Conservation (phyloP, 495 filamentous ascomycete species). For the Penicillium subrubescens region DNA sequence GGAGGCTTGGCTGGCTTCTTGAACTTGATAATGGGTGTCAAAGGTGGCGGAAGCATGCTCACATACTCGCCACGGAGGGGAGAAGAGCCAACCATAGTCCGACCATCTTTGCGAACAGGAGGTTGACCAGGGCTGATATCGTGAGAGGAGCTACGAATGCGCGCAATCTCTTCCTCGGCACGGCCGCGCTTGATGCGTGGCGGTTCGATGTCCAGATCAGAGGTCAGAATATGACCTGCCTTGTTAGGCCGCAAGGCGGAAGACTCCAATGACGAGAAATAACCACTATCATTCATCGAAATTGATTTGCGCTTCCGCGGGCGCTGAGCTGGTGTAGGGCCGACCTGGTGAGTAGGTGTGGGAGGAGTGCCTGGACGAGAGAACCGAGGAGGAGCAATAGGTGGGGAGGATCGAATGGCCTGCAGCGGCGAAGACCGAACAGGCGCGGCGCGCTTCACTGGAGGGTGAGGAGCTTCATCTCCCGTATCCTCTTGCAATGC, state of each 20-base stretch:
- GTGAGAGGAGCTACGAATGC: conserved; percentile 88
- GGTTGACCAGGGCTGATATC: conserved; percentile 80
- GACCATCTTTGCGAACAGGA: conserved; percentile 43
- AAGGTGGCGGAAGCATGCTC: conserved; percentile 70
- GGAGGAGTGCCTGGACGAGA: conserved; percentile 75
- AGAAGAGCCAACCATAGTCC: conserved; percentile 57
- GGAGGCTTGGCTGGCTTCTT: conserved; percentile 80
- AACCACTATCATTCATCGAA: conserved; percentile 90
- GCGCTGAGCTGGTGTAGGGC: conserved; percentile 54
- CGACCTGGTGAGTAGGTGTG: conserved; percentile 55
- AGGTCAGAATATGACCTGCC: conserved; percentile 61
- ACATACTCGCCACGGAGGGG: conserved; percentile 57
- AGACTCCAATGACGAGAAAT: conserved; percentile 96
- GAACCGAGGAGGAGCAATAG: conserved; percentile 65
- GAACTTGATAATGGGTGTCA: conserved; percentile 87
- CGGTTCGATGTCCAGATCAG: conserved; percentile 70
- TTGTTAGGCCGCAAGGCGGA: conserved; percentile 77
- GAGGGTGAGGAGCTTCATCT: conserved; percentile 44
- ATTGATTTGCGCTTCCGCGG: conserved; percentile 72
- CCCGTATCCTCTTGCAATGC: conserved; percentile 65
- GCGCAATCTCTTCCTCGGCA: conserved; percentile 93
- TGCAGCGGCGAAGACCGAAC: conserved; percentile 63
- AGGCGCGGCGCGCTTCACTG: conserved; percentile 32
- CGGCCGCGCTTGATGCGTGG: conserved; percentile 83
- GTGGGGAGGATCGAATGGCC: conserved; percentile 85